Conservation (phyloP, 2,329 filamentous ascomycete genomes). For the Huntiella moniliformis region DNA sequence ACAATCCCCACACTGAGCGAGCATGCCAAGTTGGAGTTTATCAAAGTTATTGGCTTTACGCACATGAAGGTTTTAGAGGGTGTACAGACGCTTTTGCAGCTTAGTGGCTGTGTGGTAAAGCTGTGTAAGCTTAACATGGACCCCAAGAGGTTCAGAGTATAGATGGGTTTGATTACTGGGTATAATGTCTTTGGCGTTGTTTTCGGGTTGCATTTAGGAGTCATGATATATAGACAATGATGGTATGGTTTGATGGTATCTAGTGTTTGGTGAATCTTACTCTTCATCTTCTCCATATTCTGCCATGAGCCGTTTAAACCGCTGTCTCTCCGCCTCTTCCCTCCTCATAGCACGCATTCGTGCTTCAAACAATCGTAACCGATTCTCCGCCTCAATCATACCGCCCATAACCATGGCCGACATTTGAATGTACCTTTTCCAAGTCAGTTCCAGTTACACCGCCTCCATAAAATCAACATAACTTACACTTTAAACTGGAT, state of each 20-base stretch:
- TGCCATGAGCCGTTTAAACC: conserved; percentile 49
- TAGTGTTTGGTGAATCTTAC: conserved; percentile 10
- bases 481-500: conserved; percentile 62
- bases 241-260: neutral
- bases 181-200: too few species aligned
- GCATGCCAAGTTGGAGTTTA: conserved; percentile 90
- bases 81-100: conserved; percentile 81
- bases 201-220: neutral
- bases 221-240: neutral
- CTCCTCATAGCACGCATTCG: conserved; percentile 45
- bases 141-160: conserved; percentile 51
- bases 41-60: conserved; percentile 95
- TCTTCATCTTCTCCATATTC: conserved; percentile 31
- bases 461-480: too few species aligned
- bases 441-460: neutral
- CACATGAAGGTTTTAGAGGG: conserved; percentile 99
- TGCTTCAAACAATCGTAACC: conserved; percentile 48
- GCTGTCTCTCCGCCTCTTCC: conserved; percentile 42
- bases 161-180: neutral
- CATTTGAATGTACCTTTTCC: conserved; percentile 58
- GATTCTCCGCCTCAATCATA: conserved; percentile 56
- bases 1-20: conserved; percentile 82
- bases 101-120: conserved; percentile 80
- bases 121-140: conserved; percentile 96
- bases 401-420: conserved; percentile 66